Percentiles rank a stretch among this genome's conserved stretches.
Conservation (phyloP, 2,329 filamentous ascomycete species). For the Apiospora koreana region DNA sequence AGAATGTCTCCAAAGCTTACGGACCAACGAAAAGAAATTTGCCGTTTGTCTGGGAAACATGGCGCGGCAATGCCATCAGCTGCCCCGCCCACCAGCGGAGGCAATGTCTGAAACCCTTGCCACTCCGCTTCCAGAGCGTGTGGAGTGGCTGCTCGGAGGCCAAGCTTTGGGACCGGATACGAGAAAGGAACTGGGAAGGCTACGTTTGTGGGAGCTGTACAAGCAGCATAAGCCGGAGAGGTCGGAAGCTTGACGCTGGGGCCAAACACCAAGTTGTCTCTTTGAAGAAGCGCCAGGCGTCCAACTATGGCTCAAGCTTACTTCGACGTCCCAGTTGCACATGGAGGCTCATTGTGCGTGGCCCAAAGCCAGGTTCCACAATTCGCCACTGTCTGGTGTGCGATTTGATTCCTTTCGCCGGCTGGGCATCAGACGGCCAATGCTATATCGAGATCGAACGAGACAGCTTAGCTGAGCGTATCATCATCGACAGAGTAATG, state of each 20-base stretch:
- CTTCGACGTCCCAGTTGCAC: background rate
- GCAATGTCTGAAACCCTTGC: background rate
- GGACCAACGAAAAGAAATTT: background rate
- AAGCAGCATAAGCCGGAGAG: background rate
- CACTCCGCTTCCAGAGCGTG: background rate
- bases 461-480: background rate
- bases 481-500: background rate
- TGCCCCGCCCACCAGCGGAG: background rate
- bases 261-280: background rate
- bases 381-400: background rate
- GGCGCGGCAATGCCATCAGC: background rate
- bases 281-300: background rate
- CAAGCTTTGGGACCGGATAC: background rate
- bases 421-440: background rate
- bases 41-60: background rate
- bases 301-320: background rate
- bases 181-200: background rate
- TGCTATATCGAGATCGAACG: slow-evolving; percentile 2
- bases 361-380: background rate
- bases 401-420: background rate
- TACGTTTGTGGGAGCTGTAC: background rate
- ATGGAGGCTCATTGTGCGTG: background rate
- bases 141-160: background rate
- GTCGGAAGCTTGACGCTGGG: background rate
- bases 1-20: background rate